These are phyloP conservation scores for Entomortierella chlamydospora DNA, from an alignment of 192 early-diverging fungal genomes.

Conservation along the genomic window DNA sequence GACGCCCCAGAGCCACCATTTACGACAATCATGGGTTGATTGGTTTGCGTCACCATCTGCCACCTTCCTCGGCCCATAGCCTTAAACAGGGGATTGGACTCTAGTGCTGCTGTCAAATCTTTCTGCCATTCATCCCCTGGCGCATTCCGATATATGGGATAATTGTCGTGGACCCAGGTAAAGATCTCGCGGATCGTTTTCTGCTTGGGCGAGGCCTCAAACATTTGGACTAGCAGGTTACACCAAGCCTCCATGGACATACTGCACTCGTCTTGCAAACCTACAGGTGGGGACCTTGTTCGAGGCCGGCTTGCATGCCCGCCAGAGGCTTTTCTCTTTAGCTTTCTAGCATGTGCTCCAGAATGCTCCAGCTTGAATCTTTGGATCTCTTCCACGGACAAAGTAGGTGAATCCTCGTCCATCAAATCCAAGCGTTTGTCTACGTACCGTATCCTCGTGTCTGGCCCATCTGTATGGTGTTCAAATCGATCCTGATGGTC, in stretches of 20 bases:
- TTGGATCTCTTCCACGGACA: slow-evolving; percentile 49
- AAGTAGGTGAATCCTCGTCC: slow-evolving; percentile 40
- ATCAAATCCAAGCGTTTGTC: slow-evolving; percentile 34
- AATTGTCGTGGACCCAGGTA: slow-evolving; percentile 55
- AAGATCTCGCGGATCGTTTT: slow-evolving; percentile 58
- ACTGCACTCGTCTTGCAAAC: slow-evolving; percentile 46
- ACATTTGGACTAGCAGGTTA: slow-evolving; percentile 54
- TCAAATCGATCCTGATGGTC: slow-evolving; percentile 1
- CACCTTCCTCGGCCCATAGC: slow-evolving; percentile 58
- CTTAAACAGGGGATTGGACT: slow-evolving; percentile 54
- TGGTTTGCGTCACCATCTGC: slow-evolving; percentile 52
- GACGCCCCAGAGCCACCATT: slow-evolving; percentile 14
- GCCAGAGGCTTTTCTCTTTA: slow-evolving; percentile 43
- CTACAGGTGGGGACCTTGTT: slow-evolving; percentile 34
- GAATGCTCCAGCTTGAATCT: slow-evolving; percentile 44
- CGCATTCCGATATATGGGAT: slow-evolving; percentile 55
- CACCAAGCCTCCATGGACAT: slow-evolving; percentile 59
- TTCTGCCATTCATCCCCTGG: slow-evolving; percentile 55
- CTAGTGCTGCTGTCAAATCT: slow-evolving; percentile 46
- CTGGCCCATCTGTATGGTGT: slow-evolving; percentile 19
- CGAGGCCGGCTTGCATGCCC: slow-evolving; percentile 31
- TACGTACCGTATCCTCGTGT: slow-evolving; percentile 42
- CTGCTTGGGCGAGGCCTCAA: slow-evolving; percentile 57
- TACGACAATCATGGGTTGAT: slow-evolving; percentile 24
- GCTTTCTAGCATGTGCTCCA: slow-evolving; percentile 24